Evolutionary conservation across 495 filamentous ascomycete species (phyloP), one percentile per base, ranked within the genome.

Genomic region (Xylaria acuta): DNA sequence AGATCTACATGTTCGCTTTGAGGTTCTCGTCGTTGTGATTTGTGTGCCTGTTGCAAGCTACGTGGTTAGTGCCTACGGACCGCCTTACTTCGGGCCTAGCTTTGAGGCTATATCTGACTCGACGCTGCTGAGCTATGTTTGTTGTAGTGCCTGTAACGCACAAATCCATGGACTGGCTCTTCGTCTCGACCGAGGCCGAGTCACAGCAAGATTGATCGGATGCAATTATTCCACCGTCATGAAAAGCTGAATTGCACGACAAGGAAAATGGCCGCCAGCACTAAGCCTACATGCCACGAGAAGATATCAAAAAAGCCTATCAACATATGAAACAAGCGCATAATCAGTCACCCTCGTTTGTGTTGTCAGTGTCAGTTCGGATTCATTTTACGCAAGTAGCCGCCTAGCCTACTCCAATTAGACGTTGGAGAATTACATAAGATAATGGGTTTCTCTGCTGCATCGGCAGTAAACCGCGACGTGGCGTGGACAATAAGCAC

Each of bases 1-100:
- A 84, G 86, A 88, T 87, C 86, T 86, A 88, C 84, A 88, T 84
- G 12, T 59, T 7, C 4, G 25, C 20, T 2, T 27, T 54, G 6
- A 12, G n/a, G 5, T 14, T 51, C 5, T 22, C 41, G 41, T 18
- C 16, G 22, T 27, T 20, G 25, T 54, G 22, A 54, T 54, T 54
- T 27, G 25, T 54, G 9, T 25, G 6, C 3, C 5, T 11, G 22
- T n/a, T 27, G 1, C 7, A 11, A 0, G 0, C 5, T 14, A 27
- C 11, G 51, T 54, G 51, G 25, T 54, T 3, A 1, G 22, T 1
- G 3, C 5, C 4, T 54, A 54, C 5, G 6, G 9, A 5, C 20
- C n/a, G n/a, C 36, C 7, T 38, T 3, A 38, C 36, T 38, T 38
- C 36, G n/a, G n/a, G 36, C 36, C 36, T 38, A 3, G 36, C 36